Percentiles rank a stretch among this genome's conserved stretches.
Conservation (phyloP, 164 flowering plant genomes). For the Macadamia tetraphylla region DNA sequence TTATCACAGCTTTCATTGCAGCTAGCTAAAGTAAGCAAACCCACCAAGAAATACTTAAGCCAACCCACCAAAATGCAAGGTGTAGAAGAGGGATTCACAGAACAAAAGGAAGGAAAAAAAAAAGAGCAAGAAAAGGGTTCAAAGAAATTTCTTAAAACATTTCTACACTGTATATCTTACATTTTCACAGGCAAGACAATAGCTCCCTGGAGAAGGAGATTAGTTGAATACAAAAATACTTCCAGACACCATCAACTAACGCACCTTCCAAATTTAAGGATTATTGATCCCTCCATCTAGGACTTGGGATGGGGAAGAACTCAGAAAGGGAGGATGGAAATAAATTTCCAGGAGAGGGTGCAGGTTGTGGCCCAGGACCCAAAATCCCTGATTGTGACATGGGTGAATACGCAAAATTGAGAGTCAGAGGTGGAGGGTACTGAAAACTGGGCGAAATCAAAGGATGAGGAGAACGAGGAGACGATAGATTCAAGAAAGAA, state of each 20-base stretch:
- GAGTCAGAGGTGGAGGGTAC: conserved; percentile 65
- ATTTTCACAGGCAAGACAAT: conserved; percentile 16
- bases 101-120: not conserved
- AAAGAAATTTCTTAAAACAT: conserved; percentile 7
- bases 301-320: conserved; percentile 63
- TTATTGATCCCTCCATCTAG: conserved; percentile 79
- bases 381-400: conserved; percentile 67
- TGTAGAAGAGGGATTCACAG: conserved; percentile 8
- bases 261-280: not conserved
- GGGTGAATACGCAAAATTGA: conserved; percentile 60
- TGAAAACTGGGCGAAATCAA: conserved; percentile 69
- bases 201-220: conserved; percentile 1
- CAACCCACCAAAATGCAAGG: too few relatives aligned
- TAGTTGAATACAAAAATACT: not conserved
- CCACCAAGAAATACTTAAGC: too few relatives aligned
- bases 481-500: conserved; percentile 46
- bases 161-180: conserved; percentile 15
- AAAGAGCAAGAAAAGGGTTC: not conserved
- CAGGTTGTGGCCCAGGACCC: conserved; percentile 90
- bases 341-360: conserved; percentile 64
- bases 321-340: conserved; percentile 81
- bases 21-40: too few relatives aligned
- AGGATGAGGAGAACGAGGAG: conserved; percentile 66
- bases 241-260: not conserved
- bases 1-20: too few relatives aligned